Evolutionary conservation across 257 asterid genomes (phyloP), one percentile per base, ranked within the genome.

Genomic region (Lycium barbarum): DNA sequence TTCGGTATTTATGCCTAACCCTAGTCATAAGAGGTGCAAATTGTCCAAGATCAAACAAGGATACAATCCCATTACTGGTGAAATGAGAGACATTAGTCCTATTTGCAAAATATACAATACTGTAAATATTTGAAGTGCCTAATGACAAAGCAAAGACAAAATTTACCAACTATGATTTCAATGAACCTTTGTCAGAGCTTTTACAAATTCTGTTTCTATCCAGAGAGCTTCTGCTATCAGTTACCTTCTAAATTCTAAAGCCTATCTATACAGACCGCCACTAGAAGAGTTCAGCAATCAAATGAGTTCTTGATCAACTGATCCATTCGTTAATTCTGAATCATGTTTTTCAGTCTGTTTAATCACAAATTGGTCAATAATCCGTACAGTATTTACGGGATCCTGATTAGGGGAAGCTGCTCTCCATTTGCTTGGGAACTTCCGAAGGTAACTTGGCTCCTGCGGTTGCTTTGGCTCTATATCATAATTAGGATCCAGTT

Each of bases 401-500:
- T 97, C 99, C 76, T 89, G 98, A 63, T 91, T 94, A 18, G 93
- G 55, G 13, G 93, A 90, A 22, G 84, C 72, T 2, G 99, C 94
- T 61, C 94, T 85, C 98, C 98, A 97, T 87, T 94, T 95, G 90
- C 99, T 95, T 6, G 99, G 99, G 80, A 85, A 95, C 83, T 83
- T 92, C 81, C 94, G 89, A 43, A 17, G 87, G 87, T 95, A 93
- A 88, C 95, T 92, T 15, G 83, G 90, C 61, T 84, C 90, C 84
- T 88, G 93, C 15, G 88, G 92, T 81, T 88, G 93, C 71, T 90
- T 94, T 15, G 91, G 87, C 87, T 96, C 99, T 0, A 83, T 88
- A 54, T 94, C 99, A 97, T 97, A 97, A 49, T 90, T 92, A 4
- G 97, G 97, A 83, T 97, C 99, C 86, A 97, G 55, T 91, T 94